Evolutionary conservation across 805 yeast species (phyloP), one percentile per base, ranked within the genome.

Genomic region (Metschnikowia proteae): DNA sequence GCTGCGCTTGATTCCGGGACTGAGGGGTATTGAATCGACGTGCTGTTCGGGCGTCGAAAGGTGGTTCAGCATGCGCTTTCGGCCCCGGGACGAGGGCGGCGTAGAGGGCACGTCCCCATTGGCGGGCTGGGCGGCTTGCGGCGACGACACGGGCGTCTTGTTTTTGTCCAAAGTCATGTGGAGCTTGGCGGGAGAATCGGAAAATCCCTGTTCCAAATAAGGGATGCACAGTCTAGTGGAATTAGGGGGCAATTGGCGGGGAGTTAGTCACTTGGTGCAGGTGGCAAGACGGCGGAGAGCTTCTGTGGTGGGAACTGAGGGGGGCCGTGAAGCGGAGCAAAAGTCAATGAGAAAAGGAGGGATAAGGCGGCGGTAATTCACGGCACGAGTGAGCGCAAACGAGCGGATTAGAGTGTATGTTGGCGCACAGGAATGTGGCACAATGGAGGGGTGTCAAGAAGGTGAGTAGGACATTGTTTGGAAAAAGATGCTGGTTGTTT

Each of bases 1-100:
- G 41, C 67, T 59, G 26, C 75, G 54, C 49, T 72, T 72, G 43
- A 66, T 53, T n/a, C 70, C 62, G 4, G 77, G 77, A 8, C 73
- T 64, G 46, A 68, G 64, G 34, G 75, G 75, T 22, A 70, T 50
- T 23, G 43, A 45, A 31, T 61, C 63, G n/a, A 37, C 47, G 17
- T 53, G 48, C 38, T 66, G 71, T 31, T 71, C 76, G 0, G 76
- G 75, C 3, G 76, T 71, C 28, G 62, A 57, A 30, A 71, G 59
- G 42, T 60, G 64, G 7, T 65, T 62, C 47, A 70, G 65, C 11
- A 65, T 51, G 27, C 73, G 56, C 41, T 60, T 60, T 9, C 55
- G 31, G 45, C 54, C 43, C 38, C 39, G 37, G 1, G 51, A 37
- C 36, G 63, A 49, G 23, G 67, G 68, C 9, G 68, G 74, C 10